Percentiles rank a stretch among this genome's conserved stretches.
phyloP scores from a whole-genome alignment of 805 yeast genomes.

The Ogataea degrootiae region DNA sequence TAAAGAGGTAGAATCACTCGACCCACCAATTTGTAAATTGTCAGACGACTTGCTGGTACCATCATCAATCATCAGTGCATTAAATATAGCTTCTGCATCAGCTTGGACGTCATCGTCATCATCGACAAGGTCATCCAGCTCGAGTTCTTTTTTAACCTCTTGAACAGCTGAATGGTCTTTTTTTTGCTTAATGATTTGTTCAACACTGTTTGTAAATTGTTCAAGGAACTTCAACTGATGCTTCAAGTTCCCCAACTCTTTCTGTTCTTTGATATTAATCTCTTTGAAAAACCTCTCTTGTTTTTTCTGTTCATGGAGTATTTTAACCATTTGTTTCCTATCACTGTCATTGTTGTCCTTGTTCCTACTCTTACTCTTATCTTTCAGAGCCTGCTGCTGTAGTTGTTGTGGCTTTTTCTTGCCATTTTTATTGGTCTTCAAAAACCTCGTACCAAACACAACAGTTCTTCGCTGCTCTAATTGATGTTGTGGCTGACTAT shows the following conservation, averaged over 20 bases:
- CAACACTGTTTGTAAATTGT: slow-evolving; percentile 25
- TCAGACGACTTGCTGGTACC: slow-evolving; percentile 3
- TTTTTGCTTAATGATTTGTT: slow-evolving; percentile 18
- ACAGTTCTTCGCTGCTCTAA: slow-evolving; percentile 1
- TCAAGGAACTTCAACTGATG: slow-evolving; percentile 25
- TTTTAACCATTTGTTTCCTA: too few relatives aligned
- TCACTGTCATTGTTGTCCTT: too few relatives aligned
- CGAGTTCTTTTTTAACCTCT: slow-evolving; percentile 11
- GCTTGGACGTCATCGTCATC: slow-evolving; percentile 15
- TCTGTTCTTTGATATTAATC: slow-evolving; percentile 20
- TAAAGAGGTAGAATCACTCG: too few relatives aligned
- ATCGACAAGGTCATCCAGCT: slow-evolving; percentile 17
- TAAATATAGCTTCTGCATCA: slow-evolving; percentile 26
- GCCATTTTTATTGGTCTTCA: neutral
- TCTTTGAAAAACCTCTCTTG: neutral
- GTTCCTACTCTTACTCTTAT: too few relatives aligned
- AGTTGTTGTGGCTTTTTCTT: too few relatives aligned
- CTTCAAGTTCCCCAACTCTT: slow-evolving; percentile 24
- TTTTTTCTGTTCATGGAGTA: too few relatives aligned
- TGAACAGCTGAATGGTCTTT: slow-evolving; percentile 13
- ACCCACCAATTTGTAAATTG: too few relatives aligned
- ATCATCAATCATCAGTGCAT: slow-evolving; percentile 18
- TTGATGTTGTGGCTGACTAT: too few relatives aligned
- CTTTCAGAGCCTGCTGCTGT: too few relatives aligned
- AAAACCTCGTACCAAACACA: slow-evolving; percentile 1